phyloP scores from a whole-genome alignment of 176 grass and related monocot genomes.

The Ananas comosus region DNA sequence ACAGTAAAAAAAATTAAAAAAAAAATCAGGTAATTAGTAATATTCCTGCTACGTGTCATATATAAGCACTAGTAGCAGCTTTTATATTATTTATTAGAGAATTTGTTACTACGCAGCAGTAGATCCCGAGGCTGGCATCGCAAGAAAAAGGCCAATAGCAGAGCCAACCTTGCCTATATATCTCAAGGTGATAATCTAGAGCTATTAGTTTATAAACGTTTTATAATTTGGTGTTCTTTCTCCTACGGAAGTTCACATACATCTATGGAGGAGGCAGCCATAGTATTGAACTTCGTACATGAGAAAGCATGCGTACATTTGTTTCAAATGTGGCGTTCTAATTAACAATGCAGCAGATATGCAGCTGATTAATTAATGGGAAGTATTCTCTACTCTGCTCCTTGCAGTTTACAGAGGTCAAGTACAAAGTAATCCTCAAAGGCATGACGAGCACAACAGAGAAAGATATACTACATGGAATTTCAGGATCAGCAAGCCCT shows the following conservation, averaged over 20 bases:
- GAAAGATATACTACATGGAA: conserved; percentile 66
- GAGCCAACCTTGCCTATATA: conserved; percentile 80
- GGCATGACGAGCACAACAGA: conserved; percentile 27
- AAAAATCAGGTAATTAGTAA: too few relatives aligned
- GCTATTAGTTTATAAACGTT: neutral
- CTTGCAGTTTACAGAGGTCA: conserved; percentile 78
- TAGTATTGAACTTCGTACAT: too few relatives aligned
- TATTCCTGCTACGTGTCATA: too few relatives aligned
- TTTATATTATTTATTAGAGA: neutral
- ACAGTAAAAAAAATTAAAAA: too few relatives aligned
- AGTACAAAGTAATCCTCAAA: conserved; percentile 59
- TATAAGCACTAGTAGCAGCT: neutral
- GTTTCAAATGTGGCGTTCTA: neutral
- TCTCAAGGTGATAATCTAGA: conserved; percentile 56
- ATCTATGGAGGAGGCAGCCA: too few relatives aligned
- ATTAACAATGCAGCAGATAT: neutral
- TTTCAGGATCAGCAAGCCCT: conserved; percentile 65
- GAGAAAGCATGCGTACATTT: too few relatives aligned
- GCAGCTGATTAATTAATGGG: neutral
- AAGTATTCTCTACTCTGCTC: neutral
- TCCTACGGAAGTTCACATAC: neutral
- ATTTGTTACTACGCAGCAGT: conserved; percentile 14
- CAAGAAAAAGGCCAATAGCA: conserved; percentile 47
- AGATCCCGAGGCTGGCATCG: conserved; percentile 47
- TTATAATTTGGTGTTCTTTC: neutral